Base-by-base conservation (phyloP, 257 asterid species). In the Plantago major region DNA sequence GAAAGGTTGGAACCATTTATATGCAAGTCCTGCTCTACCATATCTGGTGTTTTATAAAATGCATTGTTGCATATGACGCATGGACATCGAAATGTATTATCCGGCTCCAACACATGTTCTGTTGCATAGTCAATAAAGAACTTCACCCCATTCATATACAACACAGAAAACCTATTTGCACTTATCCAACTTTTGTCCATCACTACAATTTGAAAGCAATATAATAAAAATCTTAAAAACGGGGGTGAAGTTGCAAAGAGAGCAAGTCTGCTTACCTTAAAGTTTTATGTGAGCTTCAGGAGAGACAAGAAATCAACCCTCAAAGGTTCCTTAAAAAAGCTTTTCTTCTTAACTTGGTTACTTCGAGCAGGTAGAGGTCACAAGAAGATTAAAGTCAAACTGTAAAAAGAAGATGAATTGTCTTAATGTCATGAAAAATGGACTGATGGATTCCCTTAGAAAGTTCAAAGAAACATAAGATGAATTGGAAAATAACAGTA, bases 351-450 rank as follows among this genome's bases (percentile, higher is more conserved):
- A 95, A 37, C 28, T 75, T 37, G 38, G 72, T 68, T 84, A 77
- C 78, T 93, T 83, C 58, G 92, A 85, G 73, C 85, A 81, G 60
- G 89, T 86, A 28, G 95, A 84, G 79, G 81, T 79, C 47, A 78
- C 43, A 68, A 86, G 85, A 67, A 82, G 76, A 51, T 79, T 74
- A 51, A 72, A 73, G 63, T 64, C 82, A 44, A 65, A 69, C 53
- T 78, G 71, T 69, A 87, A 73, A 78, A 81, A 78, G 61, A 74
- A 76, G 67, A 55, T 87, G 69, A 15, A 46, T 7, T 56, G 47
- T 66, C 91, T 89, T 46, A 74, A 82, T 47, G 60, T 71, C 44
- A 73, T 76, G 47, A 84, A 75, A 66, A 63, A 76, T 52, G 84
- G 77, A 77, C 65, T 79, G 42, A 62, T 55, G 76, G 81, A 60